Conservation (phyloP, 768 basidiomycete species). For the Leccinellum rugosiceps region DNA sequence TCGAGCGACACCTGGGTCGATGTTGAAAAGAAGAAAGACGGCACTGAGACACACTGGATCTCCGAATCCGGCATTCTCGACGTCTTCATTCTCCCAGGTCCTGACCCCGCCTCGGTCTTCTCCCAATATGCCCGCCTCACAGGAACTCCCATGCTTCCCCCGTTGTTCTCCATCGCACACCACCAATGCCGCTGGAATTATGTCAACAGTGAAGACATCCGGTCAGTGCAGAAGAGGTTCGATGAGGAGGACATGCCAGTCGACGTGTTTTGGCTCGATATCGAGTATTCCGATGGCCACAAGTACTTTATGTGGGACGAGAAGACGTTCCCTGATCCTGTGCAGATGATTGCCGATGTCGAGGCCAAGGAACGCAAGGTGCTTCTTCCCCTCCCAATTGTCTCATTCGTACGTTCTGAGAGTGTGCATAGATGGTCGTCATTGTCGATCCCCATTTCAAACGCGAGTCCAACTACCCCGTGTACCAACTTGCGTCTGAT, state of each 20-base stretch:
- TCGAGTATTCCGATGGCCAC: conserved; percentile 91
- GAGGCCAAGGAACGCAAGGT: conserved; percentile 86
- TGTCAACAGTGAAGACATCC: conserved; percentile 82
- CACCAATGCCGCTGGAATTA: conserved; percentile 99
- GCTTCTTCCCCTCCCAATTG: neutral
- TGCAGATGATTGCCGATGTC: conserved; percentile 89
- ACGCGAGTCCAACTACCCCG: conserved; percentile 72
- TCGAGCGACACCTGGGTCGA: conserved; percentile 96
- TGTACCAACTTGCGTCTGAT: conserved; percentile 82
- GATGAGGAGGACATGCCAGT: conserved; percentile 95
- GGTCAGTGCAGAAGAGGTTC: conserved; percentile 80
- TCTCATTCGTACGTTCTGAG: neutral
- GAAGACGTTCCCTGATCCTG: conserved; percentile 90
- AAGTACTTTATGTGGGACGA: conserved; percentile 98
- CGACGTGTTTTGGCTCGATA: conserved; percentile 97
- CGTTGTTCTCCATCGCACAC: conserved; percentile 88
- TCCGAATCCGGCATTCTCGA: conserved; percentile 97
- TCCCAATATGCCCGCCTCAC: conserved; percentile 83
- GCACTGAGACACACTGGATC: conserved; percentile 93
- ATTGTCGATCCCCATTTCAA: conserved; percentile 98
- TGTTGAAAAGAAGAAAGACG: conserved; percentile 53
- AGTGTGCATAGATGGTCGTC: conserved; percentile 77
- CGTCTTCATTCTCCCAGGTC: conserved; percentile 90
- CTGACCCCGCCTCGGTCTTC: conserved; percentile 78
- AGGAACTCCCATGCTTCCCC: conserved; percentile 83